Base-by-base conservation (phyloP, 345 rosid species). In the Trapa incisa region DNA sequence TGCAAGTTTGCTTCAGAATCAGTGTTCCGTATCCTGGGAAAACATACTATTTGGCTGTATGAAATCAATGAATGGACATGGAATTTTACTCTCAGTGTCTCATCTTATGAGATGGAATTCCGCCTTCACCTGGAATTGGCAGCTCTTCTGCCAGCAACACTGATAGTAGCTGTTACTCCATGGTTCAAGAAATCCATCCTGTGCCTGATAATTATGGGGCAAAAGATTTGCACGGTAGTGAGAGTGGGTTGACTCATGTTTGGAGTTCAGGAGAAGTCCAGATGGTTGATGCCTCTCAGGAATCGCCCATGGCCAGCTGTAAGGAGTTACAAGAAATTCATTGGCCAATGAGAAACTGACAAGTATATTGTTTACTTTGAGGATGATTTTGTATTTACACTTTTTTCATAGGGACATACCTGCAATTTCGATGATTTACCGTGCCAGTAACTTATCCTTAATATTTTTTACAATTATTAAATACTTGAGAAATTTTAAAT, bases 211-310 rank as follows among this genome's bases (percentile, higher is more conserved):
- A 57, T 22, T 39, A 67, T 22, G 61, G 54, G 16, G 72, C 43
- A 12, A 77, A 32, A 2, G 16, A 58, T 58, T 35, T 35, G 5
- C 63, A 32, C 11, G 63, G 63, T 32, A 38, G 56, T 64, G 14
- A 35, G 37, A 65, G 69, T 67, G 67, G 79, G 70, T 78, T 91
- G 69, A 85, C 89, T 12, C 99, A 91, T 53, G 72, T 87, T 35
- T 85, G 86, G 29, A 47, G 73, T 65, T 45, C 75, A 0, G 93
- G 97, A 60, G 94, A 87, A 77, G 97, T 96, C 10, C 87, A 86
- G 72, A 94, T 91, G 99, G 96, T 94, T 70, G 93, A 94, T 77
- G 99, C 87, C 72, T 91, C 96, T 54, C 81, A 85, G 17, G 91
- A 94, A 68, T 83, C 77, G 67, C 66, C 58, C 65, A 61, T 75